phyloP scores from a whole-genome alignment of 2,329 filamentous ascomycete species.

The Sporothrix euskadiensis region DNA sequence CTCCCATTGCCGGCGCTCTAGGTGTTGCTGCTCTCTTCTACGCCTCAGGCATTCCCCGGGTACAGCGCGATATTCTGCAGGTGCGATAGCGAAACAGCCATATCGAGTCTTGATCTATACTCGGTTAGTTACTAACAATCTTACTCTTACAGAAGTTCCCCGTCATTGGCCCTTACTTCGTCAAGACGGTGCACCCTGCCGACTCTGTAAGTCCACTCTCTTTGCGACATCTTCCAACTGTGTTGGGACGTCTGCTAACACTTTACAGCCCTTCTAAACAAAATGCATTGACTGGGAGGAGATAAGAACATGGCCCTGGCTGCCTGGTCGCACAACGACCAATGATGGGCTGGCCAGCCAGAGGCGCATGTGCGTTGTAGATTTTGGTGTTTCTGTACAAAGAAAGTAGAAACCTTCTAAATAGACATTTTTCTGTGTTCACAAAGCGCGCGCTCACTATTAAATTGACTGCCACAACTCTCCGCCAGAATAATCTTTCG shows the following conservation, averaged over 20 bases:
- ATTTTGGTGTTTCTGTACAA: conserved; percentile 23
- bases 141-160: conserved; percentile 53
- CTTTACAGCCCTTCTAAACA: background rate
- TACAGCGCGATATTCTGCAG: conserved; percentile 60
- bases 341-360: background rate
- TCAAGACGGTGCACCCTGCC: conserved; percentile 57
- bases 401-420: conserved; percentile 19
- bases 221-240: background rate
- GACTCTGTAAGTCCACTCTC: conserved; percentile 58
- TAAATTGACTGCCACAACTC: background rate
- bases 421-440: conserved; percentile 21
- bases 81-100: conserved; percentile 39
- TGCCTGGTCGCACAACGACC: background rate
- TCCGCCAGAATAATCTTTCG: background rate
- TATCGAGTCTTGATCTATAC: no score
- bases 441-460: no score
- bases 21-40: conserved; percentile 61
- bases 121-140: background rate
- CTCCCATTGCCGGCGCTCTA: conserved; percentile 58
- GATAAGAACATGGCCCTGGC: background rate
- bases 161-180: conserved; percentile 52
- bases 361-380: background rate
- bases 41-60: conserved; percentile 61
- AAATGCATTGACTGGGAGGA: conserved; percentile 4
- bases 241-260: background rate